Evolutionary conservation across 2,329 filamentous ascomycete species (phyloP).

Genomic region (Phaeosphaeria sp.): DNA sequence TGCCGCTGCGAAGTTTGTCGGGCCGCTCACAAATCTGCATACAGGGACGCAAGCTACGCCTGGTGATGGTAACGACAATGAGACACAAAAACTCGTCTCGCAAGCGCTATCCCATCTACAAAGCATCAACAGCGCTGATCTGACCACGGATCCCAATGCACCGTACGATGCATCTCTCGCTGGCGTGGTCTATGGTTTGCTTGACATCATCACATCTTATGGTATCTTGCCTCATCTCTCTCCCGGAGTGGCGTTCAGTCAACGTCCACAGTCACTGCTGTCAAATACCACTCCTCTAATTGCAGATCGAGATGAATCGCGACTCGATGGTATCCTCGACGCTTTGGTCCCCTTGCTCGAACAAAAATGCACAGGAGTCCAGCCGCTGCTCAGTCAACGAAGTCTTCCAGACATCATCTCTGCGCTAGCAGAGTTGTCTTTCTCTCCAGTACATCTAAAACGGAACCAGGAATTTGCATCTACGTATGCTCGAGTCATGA

Average conservation of each 20-base stretch:
- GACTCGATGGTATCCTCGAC: slow-evolving; percentile 22
- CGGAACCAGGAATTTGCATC: slow-evolving; percentile 17
- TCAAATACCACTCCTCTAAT: slow-evolving; percentile 18
- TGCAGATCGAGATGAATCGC: slow-evolving; percentile 11
- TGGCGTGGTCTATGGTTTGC: slow-evolving; percentile 46
- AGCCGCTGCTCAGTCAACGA: slow-evolving; percentile 46
- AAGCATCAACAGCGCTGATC: slow-evolving; percentile 43
- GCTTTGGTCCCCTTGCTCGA: slow-evolving; percentile 31
- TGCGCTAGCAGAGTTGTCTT: slow-evolving; percentile 43
- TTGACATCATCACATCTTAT: slow-evolving; percentile 44
- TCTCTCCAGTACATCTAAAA: slow-evolving; percentile 28
- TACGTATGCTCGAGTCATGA: slow-evolving; percentile 26
- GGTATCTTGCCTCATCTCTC: slow-evolving; percentile 47
- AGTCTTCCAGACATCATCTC: slow-evolving; percentile 45
- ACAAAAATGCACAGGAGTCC: slow-evolving; percentile 39
- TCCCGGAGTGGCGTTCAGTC: slow-evolving; percentile 39
- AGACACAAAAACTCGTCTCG: slow-evolving; percentile 27
- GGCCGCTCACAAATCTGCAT: slow-evolving; percentile 34
- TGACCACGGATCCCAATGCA: slow-evolving; percentile 37
- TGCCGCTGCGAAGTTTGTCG: slow-evolving; percentile 41
- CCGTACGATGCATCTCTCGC: slow-evolving; percentile 49
- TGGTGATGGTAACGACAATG: slow-evolving; percentile 12
- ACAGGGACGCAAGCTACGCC: slow-evolving; percentile 4
- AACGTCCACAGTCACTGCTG: slow-evolving; percentile 45
- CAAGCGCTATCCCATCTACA: slow-evolving; percentile 40